Evolutionary conservation across 2,329 filamentous ascomycete genomes (phyloP), one percentile per base, ranked within the genome.

Genomic region (Incumbomyces delicatus): DNA sequence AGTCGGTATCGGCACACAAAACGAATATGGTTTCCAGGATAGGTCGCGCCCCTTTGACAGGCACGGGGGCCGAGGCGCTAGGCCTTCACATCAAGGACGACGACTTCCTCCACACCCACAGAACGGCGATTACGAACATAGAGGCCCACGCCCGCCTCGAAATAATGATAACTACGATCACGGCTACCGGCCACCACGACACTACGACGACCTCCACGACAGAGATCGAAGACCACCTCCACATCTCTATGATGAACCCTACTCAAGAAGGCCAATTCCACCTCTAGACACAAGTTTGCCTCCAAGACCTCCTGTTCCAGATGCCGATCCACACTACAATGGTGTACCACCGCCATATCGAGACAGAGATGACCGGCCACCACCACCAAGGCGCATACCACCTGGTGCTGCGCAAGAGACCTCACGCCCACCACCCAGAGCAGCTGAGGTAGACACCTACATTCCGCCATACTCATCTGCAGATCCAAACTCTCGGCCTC

Each of bases 1-100:
- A 1, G 88, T 95, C 2, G 90, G 90, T 12, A 80, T 87, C 58
- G 78, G 75, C 10, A 71, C 75, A 8, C 76, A 78, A 50, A 71
- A 72, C 29, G 75, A 79, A 53, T 80, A 72, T 80, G 79, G 49
- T 20, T 49, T 56, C 41, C 48, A 54, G 34, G 57, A 56, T 16
- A 45, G 67, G 56, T 63, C 43, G 58, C 57, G 39, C 55, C 62
- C 38, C 60, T 64, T 31, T 59, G 61, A 41, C 50, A 58, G 50
- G 60, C 58, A 58, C 30, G 62, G 60, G 46, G 60, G 67, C 35
- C 64, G 65, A 27, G 61, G 60, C 40, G 60, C 58, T 38, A 60
- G 66, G 39, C 54, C 58, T 22, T 56, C 56, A 37, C 57, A 59
- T 48, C 61, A 59, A 47, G 50, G 50, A 33, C 55, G 60, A 41